Conservation (phyloP, 768 basidiomycete species). For the Amanita rimosa region DNA sequence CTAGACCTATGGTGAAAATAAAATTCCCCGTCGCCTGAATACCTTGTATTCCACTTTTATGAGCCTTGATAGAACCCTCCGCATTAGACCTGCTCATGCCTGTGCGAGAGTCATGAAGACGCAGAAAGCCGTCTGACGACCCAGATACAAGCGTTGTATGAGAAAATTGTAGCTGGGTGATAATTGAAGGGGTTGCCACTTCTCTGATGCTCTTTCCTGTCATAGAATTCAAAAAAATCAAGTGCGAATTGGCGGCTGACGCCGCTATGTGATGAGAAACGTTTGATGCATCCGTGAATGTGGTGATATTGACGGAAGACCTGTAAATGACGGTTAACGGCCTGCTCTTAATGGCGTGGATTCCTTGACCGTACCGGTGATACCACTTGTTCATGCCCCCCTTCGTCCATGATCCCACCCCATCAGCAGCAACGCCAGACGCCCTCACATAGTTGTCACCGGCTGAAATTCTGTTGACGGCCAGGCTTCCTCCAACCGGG, state of each 20-base stretch:
- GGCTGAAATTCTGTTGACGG: constrained; percentile 64
- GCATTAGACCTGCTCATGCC: constrained; percentile 34
- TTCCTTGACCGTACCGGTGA: constrained; percentile 37
- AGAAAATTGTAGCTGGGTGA: constrained; percentile 57
- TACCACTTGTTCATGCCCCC: constrained; percentile 83
- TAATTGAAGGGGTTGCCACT: constrained; percentile 39
- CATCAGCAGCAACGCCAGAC: constrained; percentile 43
- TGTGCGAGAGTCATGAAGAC: constrained; percentile 62
- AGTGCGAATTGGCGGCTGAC: constrained; percentile 46
- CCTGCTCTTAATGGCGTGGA: neutral
- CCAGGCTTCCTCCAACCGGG: constrained; percentile 53
- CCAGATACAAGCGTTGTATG: constrained; percentile 58
- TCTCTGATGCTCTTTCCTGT: constrained; percentile 58
- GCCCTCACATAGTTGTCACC: constrained; percentile 76
- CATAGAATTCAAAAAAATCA: constrained; percentile 62
- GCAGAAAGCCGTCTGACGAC: constrained; percentile 61
- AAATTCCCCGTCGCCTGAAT: constrained; percentile 72
- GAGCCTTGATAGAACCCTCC: constrained; percentile 61
- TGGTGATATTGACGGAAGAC: constrained; percentile 21
- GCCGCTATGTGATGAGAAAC: constrained; percentile 48
- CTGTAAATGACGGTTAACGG: constrained; percentile 10
- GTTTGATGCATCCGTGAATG: constrained; percentile 36
- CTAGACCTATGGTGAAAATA: constrained; percentile 80
- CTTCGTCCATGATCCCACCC: constrained; percentile 73
- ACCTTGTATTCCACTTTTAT: constrained; percentile 73